Conservation (phyloP, 1,284 basidiomycete genomes). For the Sparassis latifolia region DNA sequence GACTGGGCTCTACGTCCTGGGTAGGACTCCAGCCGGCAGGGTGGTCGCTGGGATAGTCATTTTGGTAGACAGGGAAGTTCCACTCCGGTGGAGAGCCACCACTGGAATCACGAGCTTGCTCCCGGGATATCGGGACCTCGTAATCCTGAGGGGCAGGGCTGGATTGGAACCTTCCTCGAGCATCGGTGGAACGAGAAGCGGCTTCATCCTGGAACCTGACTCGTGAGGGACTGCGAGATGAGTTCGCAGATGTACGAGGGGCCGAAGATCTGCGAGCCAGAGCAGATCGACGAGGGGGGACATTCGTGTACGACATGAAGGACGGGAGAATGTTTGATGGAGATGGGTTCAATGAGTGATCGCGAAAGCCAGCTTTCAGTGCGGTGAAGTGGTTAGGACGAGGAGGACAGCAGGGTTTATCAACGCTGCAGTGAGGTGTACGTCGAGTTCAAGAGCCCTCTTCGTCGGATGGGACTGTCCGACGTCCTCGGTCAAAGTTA, state of each 20-base stretch:
- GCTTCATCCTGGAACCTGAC: neutral
- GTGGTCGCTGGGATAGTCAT: neutral
- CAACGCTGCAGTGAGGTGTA: too few relatives aligned
- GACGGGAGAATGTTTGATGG: too few relatives aligned
- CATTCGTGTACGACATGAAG: constrained; percentile 13
- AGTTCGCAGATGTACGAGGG: neutral
- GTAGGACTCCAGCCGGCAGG: neutral
- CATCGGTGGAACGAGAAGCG: neutral
- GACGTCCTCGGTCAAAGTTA: too few relatives aligned
- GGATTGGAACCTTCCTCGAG: neutral
- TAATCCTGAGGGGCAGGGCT: neutral
- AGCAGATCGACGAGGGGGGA: constrained; percentile 11
- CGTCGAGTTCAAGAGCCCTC: too few relatives aligned
- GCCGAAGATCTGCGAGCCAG: neutral
- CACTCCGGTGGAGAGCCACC: neutral
- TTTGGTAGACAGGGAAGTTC: neutral
- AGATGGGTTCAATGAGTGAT: too few relatives aligned
- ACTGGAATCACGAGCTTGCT: neutral
- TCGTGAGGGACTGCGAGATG: neutral
- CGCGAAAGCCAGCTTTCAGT: too few relatives aligned
- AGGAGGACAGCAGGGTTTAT: too few relatives aligned
- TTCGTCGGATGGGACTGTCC: too few relatives aligned
- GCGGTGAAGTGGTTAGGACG: too few relatives aligned
- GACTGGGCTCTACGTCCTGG: too few relatives aligned
- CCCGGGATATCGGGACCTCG: neutral